A percentile compares a stretch with the other conserved stretches of the same genome.
phyloP scores from a whole-genome alignment of 1,284 basidiomycete species.

The Coniferiporia weirii region DNA sequence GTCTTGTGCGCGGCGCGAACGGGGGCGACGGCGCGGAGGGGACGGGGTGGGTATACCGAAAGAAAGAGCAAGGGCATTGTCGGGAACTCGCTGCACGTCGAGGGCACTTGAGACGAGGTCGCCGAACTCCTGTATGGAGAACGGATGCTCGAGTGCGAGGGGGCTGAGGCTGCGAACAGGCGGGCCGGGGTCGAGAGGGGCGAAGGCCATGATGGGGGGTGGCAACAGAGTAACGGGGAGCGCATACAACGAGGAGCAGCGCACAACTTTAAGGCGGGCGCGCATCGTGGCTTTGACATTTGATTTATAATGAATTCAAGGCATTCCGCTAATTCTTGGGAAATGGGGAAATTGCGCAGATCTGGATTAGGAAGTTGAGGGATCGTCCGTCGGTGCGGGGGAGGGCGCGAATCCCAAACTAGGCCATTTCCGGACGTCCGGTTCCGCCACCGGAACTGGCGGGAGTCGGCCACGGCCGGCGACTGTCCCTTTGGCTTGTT shows the following conservation, averaged over 20 bases:
- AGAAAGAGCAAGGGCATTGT: slow-evolving; percentile 14
- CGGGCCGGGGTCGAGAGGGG: not conserved
- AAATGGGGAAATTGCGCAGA: no score
- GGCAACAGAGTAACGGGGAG: not conserved
- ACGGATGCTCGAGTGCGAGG: slow-evolving; percentile 2
- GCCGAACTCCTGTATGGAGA: slow-evolving; percentile 15
- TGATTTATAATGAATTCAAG: not conserved
- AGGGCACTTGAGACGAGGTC: slow-evolving; percentile 16
- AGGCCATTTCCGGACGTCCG: not conserved
- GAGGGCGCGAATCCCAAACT: not conserved
- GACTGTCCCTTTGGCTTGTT: no score
- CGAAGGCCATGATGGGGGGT: slow-evolving; percentile 7
- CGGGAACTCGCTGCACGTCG: slow-evolving; percentile 14
- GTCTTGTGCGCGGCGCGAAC: not conserved
- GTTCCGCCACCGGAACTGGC: not conserved
- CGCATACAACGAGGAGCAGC: not conserved
- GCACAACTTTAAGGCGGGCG: not conserved
- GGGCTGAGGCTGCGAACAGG: not conserved
- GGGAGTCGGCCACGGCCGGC: no score
- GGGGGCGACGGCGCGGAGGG: not conserved
- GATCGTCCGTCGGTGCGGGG: no score
- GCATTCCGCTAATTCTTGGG: not conserved
- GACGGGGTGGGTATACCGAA: not conserved
- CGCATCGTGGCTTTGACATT: not conserved
- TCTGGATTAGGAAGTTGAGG: no score